Conservation (phyloP, 306 rosid genomes). For the Adenanthera pavonina region DNA sequence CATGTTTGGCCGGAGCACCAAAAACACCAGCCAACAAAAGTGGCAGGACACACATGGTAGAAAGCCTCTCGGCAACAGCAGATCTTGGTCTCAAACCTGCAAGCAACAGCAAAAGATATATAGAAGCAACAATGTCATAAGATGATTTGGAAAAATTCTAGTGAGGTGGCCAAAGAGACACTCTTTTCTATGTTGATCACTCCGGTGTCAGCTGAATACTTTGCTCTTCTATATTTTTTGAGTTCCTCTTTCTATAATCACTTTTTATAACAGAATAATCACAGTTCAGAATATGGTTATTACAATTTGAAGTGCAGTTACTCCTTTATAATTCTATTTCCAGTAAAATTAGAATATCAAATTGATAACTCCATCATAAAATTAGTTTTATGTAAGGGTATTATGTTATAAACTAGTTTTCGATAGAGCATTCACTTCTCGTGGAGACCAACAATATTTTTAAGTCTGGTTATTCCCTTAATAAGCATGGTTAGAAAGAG, state of each 20-base stretch:
- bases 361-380: neutral
- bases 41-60: slow-evolving; percentile 86
- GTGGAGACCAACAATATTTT: neutral
- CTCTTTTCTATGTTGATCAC: neutral
- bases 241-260: neutral
- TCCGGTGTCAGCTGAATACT: neutral
- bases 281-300: neutral
- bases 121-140: slow-evolving; percentile 30
- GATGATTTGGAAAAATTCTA: neutral
- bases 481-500: neutral
- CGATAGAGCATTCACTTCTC: neutral
- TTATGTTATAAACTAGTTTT: neutral
- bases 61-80: slow-evolving; percentile 74
- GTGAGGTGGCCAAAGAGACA: neutral
- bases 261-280: neutral
- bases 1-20: slow-evolving; percentile 74
- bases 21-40: slow-evolving; percentile 90
- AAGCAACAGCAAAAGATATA: slow-evolving; percentile 39
- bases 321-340: neutral
- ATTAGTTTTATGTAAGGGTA: neutral
- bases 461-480: neutral
- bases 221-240: neutral
- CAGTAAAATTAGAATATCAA: neutral
- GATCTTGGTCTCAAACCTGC: slow-evolving; percentile 86
- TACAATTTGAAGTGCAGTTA: neutral